Evolutionary conservation across 768 basidiomycete species (phyloP).

Genomic region (Rhizopogon vulgaris): DNA sequence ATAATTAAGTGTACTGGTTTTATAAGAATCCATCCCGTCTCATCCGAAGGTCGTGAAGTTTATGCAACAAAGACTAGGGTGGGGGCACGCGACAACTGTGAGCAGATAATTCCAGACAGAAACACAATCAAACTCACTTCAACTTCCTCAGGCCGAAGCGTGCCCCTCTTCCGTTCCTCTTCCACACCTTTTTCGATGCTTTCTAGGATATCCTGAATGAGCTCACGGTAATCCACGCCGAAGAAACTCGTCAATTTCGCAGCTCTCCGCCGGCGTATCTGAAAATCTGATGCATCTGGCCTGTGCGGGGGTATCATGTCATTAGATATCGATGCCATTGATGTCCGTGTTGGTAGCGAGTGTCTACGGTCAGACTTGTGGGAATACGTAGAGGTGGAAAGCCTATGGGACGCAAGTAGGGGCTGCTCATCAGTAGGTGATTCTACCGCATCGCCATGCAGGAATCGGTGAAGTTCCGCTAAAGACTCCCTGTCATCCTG

Average conservation of each 20-base stretch:
- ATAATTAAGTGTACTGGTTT: constrained; percentile 4
- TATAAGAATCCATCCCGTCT: constrained; percentile 11
- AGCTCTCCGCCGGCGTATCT: constrained; percentile 64
- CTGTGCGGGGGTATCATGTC: constrained; percentile 37
- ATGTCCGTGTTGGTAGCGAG: constrained; percentile 62
- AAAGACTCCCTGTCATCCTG: constrained; percentile 76
- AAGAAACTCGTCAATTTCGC: constrained; percentile 87
- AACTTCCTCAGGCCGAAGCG: constrained; percentile 59
- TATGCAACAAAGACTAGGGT: constrained; percentile 41
- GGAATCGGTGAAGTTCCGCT: constrained; percentile 66
- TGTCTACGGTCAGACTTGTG: constrained; percentile 57
- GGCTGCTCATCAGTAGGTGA: constrained; percentile 16
- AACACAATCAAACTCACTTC: constrained; percentile 45
- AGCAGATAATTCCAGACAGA: background rate
- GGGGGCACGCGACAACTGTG: constrained; percentile 4
- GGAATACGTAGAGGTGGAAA: constrained; percentile 33
- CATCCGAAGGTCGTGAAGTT: constrained; percentile 25
- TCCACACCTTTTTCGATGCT: constrained; percentile 74
- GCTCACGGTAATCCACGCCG: constrained; percentile 76
- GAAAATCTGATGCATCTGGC: constrained; percentile 45
- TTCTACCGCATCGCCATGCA: constrained; percentile 31
- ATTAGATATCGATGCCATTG: constrained; percentile 52
- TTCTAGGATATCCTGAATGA: constrained; percentile 72
- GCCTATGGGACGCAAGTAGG: constrained; percentile 16
- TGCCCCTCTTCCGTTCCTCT: constrained; percentile 60